Evolutionary conservation across 306 rosid genomes (phyloP), one percentile per base, ranked within the genome.

Genomic region (Spatholobus suberectus): DNA sequence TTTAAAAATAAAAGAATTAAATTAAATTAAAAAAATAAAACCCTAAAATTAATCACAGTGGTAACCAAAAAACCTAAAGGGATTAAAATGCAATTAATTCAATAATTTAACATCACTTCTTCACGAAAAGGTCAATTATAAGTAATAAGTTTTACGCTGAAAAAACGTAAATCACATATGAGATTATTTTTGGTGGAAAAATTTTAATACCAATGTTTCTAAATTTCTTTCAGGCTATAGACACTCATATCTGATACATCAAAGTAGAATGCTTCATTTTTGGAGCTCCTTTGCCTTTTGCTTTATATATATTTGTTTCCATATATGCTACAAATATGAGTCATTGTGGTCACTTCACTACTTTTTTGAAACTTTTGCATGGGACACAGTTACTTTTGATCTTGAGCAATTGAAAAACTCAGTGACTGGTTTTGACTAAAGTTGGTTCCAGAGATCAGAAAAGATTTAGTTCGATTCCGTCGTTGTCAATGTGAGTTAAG

Each of bases 221-320:
- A 79, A 52, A 35, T 65, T 67, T 51, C 40, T 78, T 5, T 52
- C 11, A 18, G 7, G 18, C 62, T 8, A 27, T 18, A 40, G 32
- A 29, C 52, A 54, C 59, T 21, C 40, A 27, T 67, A 68, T 38
- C 6, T 58, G 49, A 57, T 18, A 12, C 23, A 47, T 66, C 38
- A 43, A 80, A 57, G 78, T 73, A 44, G 35, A 41, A 47, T 35
- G 79, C 3, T 43, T 66, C 83, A 51, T 70, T 27, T 29, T 67
- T 37, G 61, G 44, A 40, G 41, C 58, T 68, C 66, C 59, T 80
- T 69, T 46, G 8, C 61, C 81, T 73, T 71, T 77, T 73, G 78
- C 74, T 86, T 82, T 86, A 26, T 15, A 44, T 71, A 46, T 44
- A 69, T 73, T 77, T 66, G 82, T 78, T 86, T 26, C 78, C 47